Evolutionary conservation across 164 flowering plant genomes (phyloP), one percentile per base, ranked within the genome.

Genomic region (Vitis riparia): DNA sequence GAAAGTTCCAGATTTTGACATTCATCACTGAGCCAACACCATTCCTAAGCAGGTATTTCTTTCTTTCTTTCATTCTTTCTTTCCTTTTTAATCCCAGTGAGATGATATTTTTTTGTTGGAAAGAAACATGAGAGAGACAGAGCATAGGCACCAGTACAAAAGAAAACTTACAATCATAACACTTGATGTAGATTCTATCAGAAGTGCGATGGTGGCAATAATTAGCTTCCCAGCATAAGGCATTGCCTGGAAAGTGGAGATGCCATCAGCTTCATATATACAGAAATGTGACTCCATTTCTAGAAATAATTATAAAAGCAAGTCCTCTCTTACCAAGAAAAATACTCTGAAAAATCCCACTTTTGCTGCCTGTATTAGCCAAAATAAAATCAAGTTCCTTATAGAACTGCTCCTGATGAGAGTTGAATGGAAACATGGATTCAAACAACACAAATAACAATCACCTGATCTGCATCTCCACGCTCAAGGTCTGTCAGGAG

Each of bases 271-370:
- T 23, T 23, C 5, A 37, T 37, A 6, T 37, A 37, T 37, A 37
- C 44, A 37, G 44, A 37, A 37, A 37, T 37, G 44, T 37, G 6
- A 23, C 44, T 37, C 44, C 5, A 37, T 37, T 6, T 37, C 44
- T 6, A 37, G 44, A 37, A 6, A 37, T 3, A 37, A 37, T 37
- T 37, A 37, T 6, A 37, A 37, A 37, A 2, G 44, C 44, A 37
- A 23, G 44, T 37, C 44, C 44, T 37, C 51, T 78, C 91, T 88
- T 85, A 92, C 99, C 76, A 92, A 89, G 60, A 81, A 70, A 68
- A 92, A 65, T 10, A 95, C 91, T 76, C 99, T 85, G 59, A 83
- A 50, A 75, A 92, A 89, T 32, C 94, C 92, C 57, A 92, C 94
- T 86, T 91, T 88, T 66, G 91, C 93, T 29, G 96, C 90, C 98